Base-by-base conservation (phyloP, 2,329 filamentous ascomycete species). In the Verticillium dahliae region DNA sequence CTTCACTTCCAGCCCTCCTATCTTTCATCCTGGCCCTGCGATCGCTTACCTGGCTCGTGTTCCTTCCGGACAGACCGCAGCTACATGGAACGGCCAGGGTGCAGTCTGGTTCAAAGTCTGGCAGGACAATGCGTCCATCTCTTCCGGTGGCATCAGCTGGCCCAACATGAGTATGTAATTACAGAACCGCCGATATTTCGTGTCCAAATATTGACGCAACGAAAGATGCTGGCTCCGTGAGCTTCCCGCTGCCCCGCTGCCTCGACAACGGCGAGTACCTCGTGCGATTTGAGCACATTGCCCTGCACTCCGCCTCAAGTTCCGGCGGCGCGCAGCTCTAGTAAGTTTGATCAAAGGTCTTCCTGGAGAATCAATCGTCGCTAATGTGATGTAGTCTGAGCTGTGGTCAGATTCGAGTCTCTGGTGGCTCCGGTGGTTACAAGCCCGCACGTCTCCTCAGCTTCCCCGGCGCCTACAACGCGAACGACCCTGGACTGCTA, bases 181-280 rank as follows among this genome's bases (percentile, higher is more conserved):
- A 3, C 27, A 35, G 13, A 35, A 22, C 4, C n/a, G 18, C 33
- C 33, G 6, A 10, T 9, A 33, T 5, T 3, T 15, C 9, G 2
- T 3, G 1, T 3, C 6, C 6, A 3, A 9, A 34, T 33, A n/a
- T 45, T 55, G 22, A 59, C 41, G 33, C 13, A 14, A 2, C 34
- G 13, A 10, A 15, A 58, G 57, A 41, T 15, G 57, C 57, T 18
- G 37, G 38, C 31, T 54, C 41, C 31, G 15, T 80, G 61, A 70
- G 71, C 58, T 75, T 80, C 41, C 73, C 69, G 41, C 75, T 82
- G 57, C 79, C 79, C 13, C 66, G 67, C 41, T 80, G 76, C 61
- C 74, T 81, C n/a, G 72, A 74, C 0, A 68, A 78, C n/a, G 79
- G 80, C 60, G 77, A 81, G 63, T 82, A 82, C 65, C 74, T 82